Base-by-base conservation (phyloP, 2,329 filamentous ascomycete genomes). In the Seiridium cupressi region DNA sequence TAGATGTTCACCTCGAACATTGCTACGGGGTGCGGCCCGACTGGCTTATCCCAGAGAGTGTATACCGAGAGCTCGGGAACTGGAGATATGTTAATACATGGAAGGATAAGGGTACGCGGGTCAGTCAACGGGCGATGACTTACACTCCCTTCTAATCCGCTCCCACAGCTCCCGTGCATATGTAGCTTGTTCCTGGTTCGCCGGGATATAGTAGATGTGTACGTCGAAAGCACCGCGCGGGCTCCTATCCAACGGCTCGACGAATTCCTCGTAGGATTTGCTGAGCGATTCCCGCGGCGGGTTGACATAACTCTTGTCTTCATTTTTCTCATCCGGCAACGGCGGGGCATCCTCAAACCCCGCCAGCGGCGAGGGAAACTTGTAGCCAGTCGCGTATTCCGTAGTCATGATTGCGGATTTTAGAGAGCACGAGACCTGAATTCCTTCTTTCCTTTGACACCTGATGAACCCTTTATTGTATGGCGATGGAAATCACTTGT, bases 1-100 rank as follows among this genome's bases (percentile, higher is more conserved):
- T 94, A 92, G 26, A 97, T 51, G 66, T 96, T 96, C 51, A 97
- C 92, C 75, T 97, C 93, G 68, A 97, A 97, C 92, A 96, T 97
- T 57, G 88, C 90, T 0, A 92, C 74, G 0, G 90, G 88, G 72
- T 97, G 93, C 0, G 93, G 93, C 0, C 93, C 93, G 35, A 97
- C 75, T 0, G 93, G 92, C 11, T 78, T 75, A 65, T 95, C 89
- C 84, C 86, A 96, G 65, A 96, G 79, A 11, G 75, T 80, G 72
- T 97, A 96, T 67, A 96, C 89, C 58, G 92, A 84, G 18, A 96
- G 80, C 72, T 97, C 93, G 7, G 93, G 92, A 69, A 96, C 90
- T 93, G 62, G 18, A 3, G 44, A 13, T 9, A 42, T 10, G 7
- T 34, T 32, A 6, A 5, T 6, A 49, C 6, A 31, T 32, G 18